phyloP scores from a whole-genome alignment of 2,329 filamentous ascomycete species.

The Colletotrichum sp. region DNA sequence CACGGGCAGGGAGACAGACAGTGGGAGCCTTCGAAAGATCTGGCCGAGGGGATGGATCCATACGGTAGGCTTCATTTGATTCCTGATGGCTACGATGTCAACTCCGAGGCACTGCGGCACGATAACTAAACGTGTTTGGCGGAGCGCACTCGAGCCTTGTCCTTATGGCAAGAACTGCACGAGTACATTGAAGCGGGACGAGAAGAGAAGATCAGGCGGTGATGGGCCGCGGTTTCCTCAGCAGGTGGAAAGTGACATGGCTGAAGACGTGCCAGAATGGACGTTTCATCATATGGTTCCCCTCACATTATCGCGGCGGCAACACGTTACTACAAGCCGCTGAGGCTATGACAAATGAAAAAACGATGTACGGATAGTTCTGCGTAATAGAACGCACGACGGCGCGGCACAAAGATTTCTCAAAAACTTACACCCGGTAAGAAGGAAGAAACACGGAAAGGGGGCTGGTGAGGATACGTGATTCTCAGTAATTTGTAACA shows the following conservation, averaged over 20 bases:
- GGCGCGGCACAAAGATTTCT: not conserved
- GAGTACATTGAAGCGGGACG: not conserved
- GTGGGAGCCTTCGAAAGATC: slow-evolving; percentile 2
- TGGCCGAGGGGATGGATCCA: not conserved
- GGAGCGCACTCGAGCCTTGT: not conserved
- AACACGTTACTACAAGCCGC: not conserved
- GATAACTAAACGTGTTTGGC: not conserved
- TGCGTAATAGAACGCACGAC: not conserved
- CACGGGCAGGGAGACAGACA: slow-evolving; percentile 2
- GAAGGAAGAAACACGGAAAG: not conserved
- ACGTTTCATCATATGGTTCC: not conserved
- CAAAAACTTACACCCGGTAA: not conserved
- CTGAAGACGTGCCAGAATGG: not conserved
- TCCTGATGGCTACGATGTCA: slow-evolving; percentile 9
- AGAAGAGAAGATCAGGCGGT: not conserved
- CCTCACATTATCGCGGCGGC: not conserved
- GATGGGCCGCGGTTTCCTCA: not conserved
- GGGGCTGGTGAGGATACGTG: not conserved
- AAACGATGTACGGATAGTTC: not conserved
- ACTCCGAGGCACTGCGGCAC: slow-evolving; percentile 1
- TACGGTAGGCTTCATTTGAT: slow-evolving; percentile 1
- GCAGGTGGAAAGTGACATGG: not conserved
- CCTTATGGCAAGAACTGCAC: not conserved
- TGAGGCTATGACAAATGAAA: not conserved
- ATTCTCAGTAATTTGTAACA: not conserved